These are phyloP conservation scores for Aristolochia californica DNA, from an alignment of 164 flowering plant genomes.

Conservation along the genomic window DNA sequence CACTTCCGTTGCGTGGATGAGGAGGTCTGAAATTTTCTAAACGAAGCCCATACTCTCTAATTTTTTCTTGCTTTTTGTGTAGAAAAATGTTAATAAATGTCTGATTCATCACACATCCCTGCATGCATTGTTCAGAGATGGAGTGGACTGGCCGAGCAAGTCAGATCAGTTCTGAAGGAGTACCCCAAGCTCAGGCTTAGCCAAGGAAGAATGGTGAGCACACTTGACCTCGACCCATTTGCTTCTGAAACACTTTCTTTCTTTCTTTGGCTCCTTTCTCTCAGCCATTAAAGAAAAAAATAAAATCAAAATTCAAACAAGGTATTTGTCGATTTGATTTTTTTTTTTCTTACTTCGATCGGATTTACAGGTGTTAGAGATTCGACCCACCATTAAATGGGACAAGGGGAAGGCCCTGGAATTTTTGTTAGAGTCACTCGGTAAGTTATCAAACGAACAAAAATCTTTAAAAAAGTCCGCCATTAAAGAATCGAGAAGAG, in stretches of 20 bases:
- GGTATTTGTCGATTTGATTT: too few relatives aligned
- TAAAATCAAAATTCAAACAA: too few relatives aligned
- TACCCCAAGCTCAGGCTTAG: constrained; percentile 61
- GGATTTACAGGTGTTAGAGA: constrained; percentile 65
- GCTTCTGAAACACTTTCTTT: too few relatives aligned
- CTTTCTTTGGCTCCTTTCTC: too few relatives aligned
- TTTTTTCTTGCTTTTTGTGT: not conserved
- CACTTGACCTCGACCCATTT: not conserved
- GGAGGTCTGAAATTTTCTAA: constrained; percentile 36
- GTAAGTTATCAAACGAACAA: constrained; percentile 26
- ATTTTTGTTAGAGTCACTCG: constrained; percentile 75
- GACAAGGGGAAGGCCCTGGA: constrained; percentile 97
- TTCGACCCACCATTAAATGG: constrained; percentile 95
- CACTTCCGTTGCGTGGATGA: constrained; percentile 90
- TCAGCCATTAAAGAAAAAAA: too few relatives aligned
- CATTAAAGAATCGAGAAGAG: too few relatives aligned
- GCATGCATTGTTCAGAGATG: constrained; percentile 43
- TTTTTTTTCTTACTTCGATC: too few relatives aligned
- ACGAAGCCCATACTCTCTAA: not conserved
- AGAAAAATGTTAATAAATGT: not conserved
- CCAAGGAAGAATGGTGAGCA: constrained; percentile 67
- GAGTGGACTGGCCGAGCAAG: constrained; percentile 60
- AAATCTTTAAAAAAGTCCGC: too few relatives aligned
- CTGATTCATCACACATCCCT: not conserved
- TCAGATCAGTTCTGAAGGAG: constrained; percentile 43